Percentiles rank a stretch among this genome's conserved stretches.
phyloP scores from a whole-genome alignment of 2,329 filamentous ascomycete genomes.

The Colletotrichum tofieldiae region DNA sequence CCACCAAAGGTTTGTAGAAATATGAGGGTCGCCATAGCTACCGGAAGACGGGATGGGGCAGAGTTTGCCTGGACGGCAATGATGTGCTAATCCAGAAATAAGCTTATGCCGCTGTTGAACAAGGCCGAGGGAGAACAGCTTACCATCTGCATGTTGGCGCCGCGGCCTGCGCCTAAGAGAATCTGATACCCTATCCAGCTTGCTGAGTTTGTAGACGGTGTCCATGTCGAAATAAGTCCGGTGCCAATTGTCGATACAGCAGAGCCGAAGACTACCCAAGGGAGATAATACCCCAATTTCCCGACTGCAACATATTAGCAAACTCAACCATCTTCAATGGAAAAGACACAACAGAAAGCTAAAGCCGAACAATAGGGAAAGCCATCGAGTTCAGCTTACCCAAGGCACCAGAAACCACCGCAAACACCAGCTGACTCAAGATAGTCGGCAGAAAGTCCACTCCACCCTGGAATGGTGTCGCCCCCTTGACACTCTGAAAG shows the following conservation, averaged over 20 bases:
- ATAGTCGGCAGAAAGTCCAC: constrained; percentile 60
- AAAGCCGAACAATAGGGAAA: background rate
- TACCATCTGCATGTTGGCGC: constrained; percentile 60
- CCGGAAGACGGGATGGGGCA: constrained; percentile 45
- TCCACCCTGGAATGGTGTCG: constrained; percentile 54
- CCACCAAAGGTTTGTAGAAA: constrained; percentile 63
- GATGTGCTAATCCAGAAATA: constrained; percentile 31
- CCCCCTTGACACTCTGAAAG: constrained; percentile 64
- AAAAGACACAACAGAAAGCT: no score
- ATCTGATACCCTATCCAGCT: constrained; percentile 66
- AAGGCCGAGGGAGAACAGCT: constrained; percentile 46
- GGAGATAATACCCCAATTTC: constrained; percentile 44
- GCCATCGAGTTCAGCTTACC: constrained; percentile 45
- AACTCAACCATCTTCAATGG: no score
- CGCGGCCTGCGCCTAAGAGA: constrained; percentile 61
- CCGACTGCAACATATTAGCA: constrained; percentile 47
- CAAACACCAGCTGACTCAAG: constrained; percentile 54
- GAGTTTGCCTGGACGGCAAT: constrained; percentile 51
- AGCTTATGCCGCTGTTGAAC: background rate
- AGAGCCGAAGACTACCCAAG: constrained; percentile 51
- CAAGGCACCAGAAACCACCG: constrained; percentile 52
- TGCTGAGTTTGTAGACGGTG: constrained; percentile 49
- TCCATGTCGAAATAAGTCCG: constrained; percentile 58
- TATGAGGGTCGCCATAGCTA: constrained; percentile 49
- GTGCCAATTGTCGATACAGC: constrained; percentile 55